Conservation (phyloP, 2,329 filamentous ascomycete species). For the Sarocladium strictum region DNA sequence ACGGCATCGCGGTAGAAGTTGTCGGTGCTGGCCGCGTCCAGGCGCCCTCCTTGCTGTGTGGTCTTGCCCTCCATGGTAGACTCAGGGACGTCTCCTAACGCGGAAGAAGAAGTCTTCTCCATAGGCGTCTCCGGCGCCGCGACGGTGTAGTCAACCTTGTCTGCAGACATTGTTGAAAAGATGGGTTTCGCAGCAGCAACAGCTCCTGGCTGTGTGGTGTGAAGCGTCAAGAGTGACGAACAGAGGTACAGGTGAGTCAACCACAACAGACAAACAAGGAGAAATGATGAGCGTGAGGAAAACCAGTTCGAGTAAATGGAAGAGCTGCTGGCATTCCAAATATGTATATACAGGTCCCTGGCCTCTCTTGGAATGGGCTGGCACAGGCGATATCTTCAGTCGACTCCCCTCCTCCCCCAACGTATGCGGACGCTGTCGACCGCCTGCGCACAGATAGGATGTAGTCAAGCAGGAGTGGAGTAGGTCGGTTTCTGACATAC, state of each 20-base stretch:
- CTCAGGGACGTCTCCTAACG: not conserved
- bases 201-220: no score
- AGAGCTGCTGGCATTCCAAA: no score
- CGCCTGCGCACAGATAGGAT: not conserved
- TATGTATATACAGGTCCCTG: no score
- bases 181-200: no score
- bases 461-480: not conserved
- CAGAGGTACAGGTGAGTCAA: no score
- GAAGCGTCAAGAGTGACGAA: no score
- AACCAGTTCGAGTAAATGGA: no score
- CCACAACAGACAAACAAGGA: no score
- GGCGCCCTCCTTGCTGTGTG: not conserved
- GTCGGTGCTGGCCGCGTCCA: constrained; percentile 15
- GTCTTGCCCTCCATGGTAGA: not conserved
- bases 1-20: constrained; percentile 31
- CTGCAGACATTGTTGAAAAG: constrained; percentile 1
- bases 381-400: no score
- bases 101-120: not conserved
- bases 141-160: not conserved
- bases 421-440: not conserved
- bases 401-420: no score
- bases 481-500: not conserved
- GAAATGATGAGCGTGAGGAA: no score
- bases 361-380: no score
- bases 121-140: not conserved